Percentiles rank a stretch among this genome's conserved stretches.
These are phyloP conservation scores for Vickermania ingenoplastis DNA, from an alignment of 208 protist species.

Conservation along the genomic window DNA sequence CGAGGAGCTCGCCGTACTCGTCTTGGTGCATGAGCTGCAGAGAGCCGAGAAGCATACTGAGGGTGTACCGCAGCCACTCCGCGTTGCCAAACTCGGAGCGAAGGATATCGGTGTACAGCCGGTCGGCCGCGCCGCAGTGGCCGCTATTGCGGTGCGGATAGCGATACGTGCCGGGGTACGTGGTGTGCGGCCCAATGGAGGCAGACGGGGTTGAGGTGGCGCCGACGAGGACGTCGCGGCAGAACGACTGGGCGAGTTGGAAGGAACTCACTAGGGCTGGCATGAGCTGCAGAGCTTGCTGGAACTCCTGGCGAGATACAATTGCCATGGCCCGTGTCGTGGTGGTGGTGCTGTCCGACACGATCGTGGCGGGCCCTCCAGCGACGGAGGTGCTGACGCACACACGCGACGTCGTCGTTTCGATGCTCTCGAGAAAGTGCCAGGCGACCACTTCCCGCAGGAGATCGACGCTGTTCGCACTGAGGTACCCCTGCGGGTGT, in stretches of 20 bases:
- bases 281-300: neutral
- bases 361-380: neutral
- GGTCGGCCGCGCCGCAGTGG: neutral
- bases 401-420: neutral
- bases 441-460: neutral
- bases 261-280: neutral
- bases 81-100: neutral
- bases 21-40: neutral
- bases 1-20: neutral
- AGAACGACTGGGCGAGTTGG: neutral
- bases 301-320: neutral
- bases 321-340: neutral
- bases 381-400: neutral
- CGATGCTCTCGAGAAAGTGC: neutral
- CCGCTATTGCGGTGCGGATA: neutral
- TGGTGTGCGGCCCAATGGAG: neutral
- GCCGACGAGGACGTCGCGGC: neutral
- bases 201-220: neutral
- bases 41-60: neutral
- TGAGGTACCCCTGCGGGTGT: neutral
- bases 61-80: slow-evolving; percentile 1
- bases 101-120: neutral
- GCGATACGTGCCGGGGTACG: neutral
- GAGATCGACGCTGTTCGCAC: neutral
- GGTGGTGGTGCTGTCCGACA: neutral